Conservation (phyloP, 1,284 basidiomycete genomes). For the Taiwanofungus camphoratus region DNA sequence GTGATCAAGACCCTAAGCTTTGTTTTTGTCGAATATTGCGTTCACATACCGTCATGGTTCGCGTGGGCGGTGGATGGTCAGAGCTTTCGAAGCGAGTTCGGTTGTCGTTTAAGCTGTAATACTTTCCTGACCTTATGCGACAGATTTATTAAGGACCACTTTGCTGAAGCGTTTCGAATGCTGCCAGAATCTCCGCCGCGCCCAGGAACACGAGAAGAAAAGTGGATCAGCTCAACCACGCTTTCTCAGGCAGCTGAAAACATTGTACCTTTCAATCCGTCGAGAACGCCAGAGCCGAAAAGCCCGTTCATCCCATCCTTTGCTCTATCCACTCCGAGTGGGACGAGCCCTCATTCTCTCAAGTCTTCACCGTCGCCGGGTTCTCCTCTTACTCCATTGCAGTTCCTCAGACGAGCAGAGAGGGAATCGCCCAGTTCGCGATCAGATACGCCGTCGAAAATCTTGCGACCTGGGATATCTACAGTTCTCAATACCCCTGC, state of each 20-base stretch:
- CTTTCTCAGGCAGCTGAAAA: constrained; percentile 48
- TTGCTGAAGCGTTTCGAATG: constrained; percentile 71
- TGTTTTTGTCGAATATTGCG: constrained; percentile 90
- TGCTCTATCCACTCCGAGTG: constrained; percentile 42
- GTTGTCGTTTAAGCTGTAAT: not conserved
- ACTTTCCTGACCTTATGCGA: constrained; percentile 7
- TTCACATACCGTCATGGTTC: constrained; percentile 93
- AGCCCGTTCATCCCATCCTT: constrained; percentile 40
- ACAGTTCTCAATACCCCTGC: constrained; percentile 19
- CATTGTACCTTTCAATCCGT: constrained; percentile 40
- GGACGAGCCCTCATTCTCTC: constrained; percentile 40
- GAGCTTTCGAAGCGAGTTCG: constrained; percentile 81
- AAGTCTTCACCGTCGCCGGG: constrained; percentile 40
- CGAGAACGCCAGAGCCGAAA: constrained; percentile 65
- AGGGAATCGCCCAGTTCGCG: constrained; percentile 32
- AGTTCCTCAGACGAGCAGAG: constrained; percentile 52
- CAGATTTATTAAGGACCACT: constrained; percentile 84
- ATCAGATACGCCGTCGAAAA: constrained; percentile 39
- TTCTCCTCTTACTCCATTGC: constrained; percentile 49
- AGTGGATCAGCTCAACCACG: constrained; percentile 78
- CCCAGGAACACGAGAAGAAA: constrained; percentile 58
- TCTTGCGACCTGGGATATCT: constrained; percentile 22
- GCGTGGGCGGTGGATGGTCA: constrained; percentile 92
- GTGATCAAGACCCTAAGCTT: constrained; percentile 79
- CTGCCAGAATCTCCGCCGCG: constrained; percentile 53